Base-by-base conservation (phyloP, 73 alveolate species). In the Paramecium biaurelia region DNA sequence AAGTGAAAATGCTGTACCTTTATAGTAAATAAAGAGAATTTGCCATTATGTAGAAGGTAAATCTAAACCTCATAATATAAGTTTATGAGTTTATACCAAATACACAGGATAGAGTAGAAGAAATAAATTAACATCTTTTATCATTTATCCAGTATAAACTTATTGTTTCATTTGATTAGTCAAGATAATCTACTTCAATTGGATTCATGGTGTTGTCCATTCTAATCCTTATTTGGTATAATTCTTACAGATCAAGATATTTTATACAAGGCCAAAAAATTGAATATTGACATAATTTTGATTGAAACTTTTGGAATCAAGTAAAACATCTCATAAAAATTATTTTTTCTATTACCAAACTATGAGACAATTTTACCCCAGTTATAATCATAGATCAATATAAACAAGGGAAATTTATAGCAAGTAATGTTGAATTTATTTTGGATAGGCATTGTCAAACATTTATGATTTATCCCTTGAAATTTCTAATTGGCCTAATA, bases 281-380 rank as follows among this genome's bases (percentile, higher is more conserved):
- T 37, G 58, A 41, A 74, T 41, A 11, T 74, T 35, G 87, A 74
- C 67, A 21, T 37, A 9, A 41, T 74, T 34, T 23, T 74, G 21
- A 74, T 74, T 14, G 87, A 74, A 0, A 74, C 87, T 41, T 74
- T 12, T 74, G 87, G 87, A 72, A 72, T 72, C 14, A 42, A 72
- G 7, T 10, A 38, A 72, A 34, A 8, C 10, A 38, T 23, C 7
- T 58, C 90, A 9, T 12, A 79, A 79, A 30, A 34, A 23, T 23
- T 72, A 7, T 79, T 4, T 43, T 76, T 43, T 18, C 49, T 30
- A 21, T 41, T 43, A 15, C 76, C 45, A 18, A 63, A 79, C 9
- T 79, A 43, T 24, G 74, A 43, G 18, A 12, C 20, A 30, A 30
- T 37, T 45, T 41, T 79, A 79, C 72, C 90, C 5, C 7, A 24